These are phyloP conservation scores for Ophiostoma triangulosporum DNA, from an alignment of 2,329 filamentous ascomycete genomes.

Conservation along the genomic window DNA sequence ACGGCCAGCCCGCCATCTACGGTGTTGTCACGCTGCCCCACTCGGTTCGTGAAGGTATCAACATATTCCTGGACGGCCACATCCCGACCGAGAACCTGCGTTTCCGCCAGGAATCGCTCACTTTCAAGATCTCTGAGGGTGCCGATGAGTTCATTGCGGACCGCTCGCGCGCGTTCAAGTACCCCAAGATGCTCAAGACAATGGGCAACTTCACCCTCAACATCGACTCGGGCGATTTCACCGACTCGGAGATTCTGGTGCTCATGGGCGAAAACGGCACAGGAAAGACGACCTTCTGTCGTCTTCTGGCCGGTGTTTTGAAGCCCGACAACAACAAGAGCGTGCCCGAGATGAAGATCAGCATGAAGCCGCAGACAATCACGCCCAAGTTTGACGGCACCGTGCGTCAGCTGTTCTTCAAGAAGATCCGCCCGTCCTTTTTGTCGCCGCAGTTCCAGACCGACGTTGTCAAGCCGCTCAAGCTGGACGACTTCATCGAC, in stretches of 20 bases:
- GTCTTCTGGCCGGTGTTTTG: constrained; percentile 80
- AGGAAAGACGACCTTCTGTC: constrained; percentile 95
- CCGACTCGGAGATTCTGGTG: constrained; percentile 95
- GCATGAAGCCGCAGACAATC: constrained; percentile 85
- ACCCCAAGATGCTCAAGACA: constrained; percentile 86
- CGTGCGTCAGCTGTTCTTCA: constrained; percentile 96
- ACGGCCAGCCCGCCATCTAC: constrained; percentile 89
- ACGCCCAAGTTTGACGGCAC: constrained; percentile 97
- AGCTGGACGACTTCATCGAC: constrained; percentile 97
- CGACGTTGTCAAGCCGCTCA: constrained; percentile 98
- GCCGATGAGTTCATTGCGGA: constrained; percentile 79
- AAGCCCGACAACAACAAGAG: constrained; percentile 72
- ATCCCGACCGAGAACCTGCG: constrained; percentile 93
- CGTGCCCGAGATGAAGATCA: constrained; percentile 85
- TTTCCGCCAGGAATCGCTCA: constrained; percentile 92
- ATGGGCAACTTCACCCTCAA: constrained; percentile 62
- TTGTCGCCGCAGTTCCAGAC: constrained; percentile 97
- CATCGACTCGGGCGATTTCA: constrained; percentile 76
- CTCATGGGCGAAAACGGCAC: constrained; percentile 99
- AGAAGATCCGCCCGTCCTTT: constrained; percentile 97
- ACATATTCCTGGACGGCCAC: constrained; percentile 96
- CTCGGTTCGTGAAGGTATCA: constrained; percentile 97
- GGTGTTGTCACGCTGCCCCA: constrained; percentile 93
- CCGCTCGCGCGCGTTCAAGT: constrained; percentile 71
- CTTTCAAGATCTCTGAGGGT: constrained; percentile 85